phyloP scores from a whole-genome alignment of 768 basidiomycete genomes.

The Crepidotus variabilis region DNA sequence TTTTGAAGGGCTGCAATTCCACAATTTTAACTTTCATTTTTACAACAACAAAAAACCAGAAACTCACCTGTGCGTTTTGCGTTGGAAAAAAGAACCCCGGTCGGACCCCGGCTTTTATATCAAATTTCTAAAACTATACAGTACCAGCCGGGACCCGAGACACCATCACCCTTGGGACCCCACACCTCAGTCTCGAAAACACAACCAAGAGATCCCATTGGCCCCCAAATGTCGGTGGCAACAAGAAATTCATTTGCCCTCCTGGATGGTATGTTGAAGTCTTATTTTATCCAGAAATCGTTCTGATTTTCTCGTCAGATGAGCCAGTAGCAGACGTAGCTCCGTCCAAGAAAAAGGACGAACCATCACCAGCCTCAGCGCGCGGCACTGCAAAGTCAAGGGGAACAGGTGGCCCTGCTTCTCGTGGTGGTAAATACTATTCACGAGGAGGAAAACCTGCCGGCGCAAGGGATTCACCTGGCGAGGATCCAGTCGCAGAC shows the following conservation, averaged over 20 bases:
- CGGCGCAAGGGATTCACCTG: slow-evolving; percentile 30
- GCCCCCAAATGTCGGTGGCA: slow-evolving; percentile 81
- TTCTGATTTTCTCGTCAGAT: slow-evolving; percentile 23
- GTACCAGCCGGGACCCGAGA: slow-evolving; percentile 44
- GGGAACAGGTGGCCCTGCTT: slow-evolving; percentile 21
- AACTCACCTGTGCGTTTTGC: slow-evolving; percentile 63
- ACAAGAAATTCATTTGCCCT: slow-evolving; percentile 83
- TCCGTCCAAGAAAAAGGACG: slow-evolving; percentile 17
- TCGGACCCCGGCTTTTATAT: slow-evolving; percentile 16
- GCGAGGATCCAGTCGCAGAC: slow-evolving; percentile 28
- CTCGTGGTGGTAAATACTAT: slow-evolving; percentile 60
- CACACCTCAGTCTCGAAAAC: slow-evolving; percentile 19
- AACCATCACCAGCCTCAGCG: slow-evolving; percentile 36
- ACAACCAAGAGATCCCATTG: slow-evolving; percentile 55
- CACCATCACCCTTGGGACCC: slow-evolving; percentile 18
- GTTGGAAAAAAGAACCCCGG: slow-evolving; percentile 29
- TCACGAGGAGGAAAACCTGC: slow-evolving; percentile 49
- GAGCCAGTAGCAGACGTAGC: slow-evolving; percentile 47
- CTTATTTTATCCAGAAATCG: slow-evolving; percentile 14
- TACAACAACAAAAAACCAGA: not conserved
- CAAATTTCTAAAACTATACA: slow-evolving; percentile 40
- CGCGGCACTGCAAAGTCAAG: slow-evolving; percentile 35
- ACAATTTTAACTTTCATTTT: slow-evolving; percentile 12
- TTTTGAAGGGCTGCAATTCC: slow-evolving; percentile 59
- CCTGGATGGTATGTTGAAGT: slow-evolving; percentile 59